Conservation (phyloP, 805 yeast genomes). For the Henningerozyma blattae region DNA sequence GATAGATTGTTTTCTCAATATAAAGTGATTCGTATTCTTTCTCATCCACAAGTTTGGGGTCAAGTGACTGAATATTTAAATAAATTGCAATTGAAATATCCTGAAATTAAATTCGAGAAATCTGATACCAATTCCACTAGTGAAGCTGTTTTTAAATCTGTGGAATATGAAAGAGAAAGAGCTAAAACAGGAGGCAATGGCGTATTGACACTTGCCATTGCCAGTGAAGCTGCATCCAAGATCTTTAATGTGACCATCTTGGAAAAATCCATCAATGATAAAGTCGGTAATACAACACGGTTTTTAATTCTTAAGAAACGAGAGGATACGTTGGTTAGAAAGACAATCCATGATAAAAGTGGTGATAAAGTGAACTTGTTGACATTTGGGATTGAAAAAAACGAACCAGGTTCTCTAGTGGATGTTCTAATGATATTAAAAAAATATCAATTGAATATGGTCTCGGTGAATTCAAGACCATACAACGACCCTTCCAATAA, state of each 20-base stretch:
- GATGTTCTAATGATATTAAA: conserved; percentile 49
- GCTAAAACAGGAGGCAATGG: conserved; percentile 22
- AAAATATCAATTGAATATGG: conserved; percentile 45
- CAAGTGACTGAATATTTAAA: conserved; percentile 57
- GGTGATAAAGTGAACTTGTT: conserved; percentile 34
- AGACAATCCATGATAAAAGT: neutral
- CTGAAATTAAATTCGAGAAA: conserved; percentile 27
- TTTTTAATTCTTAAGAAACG: conserved; percentile 54
- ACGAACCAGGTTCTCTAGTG: conserved; percentile 66
- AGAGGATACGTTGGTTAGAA: conserved; percentile 3
- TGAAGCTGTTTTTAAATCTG: conserved; percentile 62
- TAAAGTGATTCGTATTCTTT: conserved; percentile 49
- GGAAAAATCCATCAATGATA: conserved; percentile 54
- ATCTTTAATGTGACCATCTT: conserved; percentile 47
- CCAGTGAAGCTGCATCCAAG: conserved; percentile 54
- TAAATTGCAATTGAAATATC: conserved; percentile 21
- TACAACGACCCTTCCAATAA: conserved; percentile 29
- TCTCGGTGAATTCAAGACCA: conserved; percentile 70
- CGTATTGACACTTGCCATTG: conserved; percentile 53
- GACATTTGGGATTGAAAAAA: conserved; percentile 52
- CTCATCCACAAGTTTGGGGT: conserved; percentile 99
- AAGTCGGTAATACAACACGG: conserved; percentile 68
- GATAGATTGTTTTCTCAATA: conserved; percentile 2
- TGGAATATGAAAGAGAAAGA: conserved; percentile 7
- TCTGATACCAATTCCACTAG: conserved; percentile 75